phyloP scores from a whole-genome alignment of 257 asterid species.

The Fraxinus anomala region DNA sequence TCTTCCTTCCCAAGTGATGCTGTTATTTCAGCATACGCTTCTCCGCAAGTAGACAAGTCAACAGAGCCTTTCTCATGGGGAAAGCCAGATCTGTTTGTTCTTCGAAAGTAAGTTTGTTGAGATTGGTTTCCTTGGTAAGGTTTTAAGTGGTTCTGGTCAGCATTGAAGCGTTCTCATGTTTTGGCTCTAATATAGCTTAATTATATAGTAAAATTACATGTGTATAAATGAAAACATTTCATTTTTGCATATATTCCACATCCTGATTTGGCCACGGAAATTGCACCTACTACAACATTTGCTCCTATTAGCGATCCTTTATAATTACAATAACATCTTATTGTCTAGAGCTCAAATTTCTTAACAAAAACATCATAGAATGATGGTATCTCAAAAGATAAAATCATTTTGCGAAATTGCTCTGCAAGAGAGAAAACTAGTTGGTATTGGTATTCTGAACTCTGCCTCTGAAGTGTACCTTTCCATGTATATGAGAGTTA shows the following conservation, averaged over 20 bases:
- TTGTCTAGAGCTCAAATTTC: neutral
- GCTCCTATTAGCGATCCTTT: neutral
- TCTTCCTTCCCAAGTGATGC: slow-evolving; percentile 87
- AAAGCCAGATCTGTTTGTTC: slow-evolving; percentile 84
- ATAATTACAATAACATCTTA: neutral
- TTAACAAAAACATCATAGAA: neutral
- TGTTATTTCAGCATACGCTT: slow-evolving; percentile 75
- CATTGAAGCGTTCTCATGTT: neutral
- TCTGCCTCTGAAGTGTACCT: neutral
- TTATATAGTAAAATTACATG: neutral
- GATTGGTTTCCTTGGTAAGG: neutral
- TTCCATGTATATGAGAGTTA: neutral
- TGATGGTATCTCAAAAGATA: neutral
- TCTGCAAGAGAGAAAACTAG: neutral
- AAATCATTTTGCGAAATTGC: neutral
- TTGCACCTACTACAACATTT: neutral
- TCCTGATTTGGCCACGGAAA: neutral
- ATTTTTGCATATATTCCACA: neutral
- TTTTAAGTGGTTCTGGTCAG: neutral
- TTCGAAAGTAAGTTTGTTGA: slow-evolving; percentile 73
- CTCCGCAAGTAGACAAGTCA: slow-evolving; percentile 94
- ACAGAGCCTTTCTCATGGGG: slow-evolving; percentile 88
- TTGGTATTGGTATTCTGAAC: neutral
- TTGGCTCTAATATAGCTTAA: neutral
- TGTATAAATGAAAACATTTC: neutral